Percentiles rank a stretch among this genome's conserved stretches.
Evolutionary conservation across 306 rosid species (phyloP).

Genomic region (Rubus parviflorus): DNA sequence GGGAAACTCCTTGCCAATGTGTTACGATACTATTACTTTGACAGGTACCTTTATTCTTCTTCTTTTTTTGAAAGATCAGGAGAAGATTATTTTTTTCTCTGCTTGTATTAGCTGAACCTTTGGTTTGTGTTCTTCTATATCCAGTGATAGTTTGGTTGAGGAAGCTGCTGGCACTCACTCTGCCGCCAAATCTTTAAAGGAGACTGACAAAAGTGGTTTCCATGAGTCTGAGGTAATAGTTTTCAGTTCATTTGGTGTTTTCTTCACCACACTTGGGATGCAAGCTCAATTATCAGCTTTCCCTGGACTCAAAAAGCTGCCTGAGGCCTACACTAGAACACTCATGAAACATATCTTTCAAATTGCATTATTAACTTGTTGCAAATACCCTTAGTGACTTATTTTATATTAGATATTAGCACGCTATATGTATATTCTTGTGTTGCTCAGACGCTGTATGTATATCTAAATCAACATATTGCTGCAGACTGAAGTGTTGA

Average conservation of each 20-base stretch:
- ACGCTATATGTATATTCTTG: neutral
- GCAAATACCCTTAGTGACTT: neutral
- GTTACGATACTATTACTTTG: constrained; percentile 84
- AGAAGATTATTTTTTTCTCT: constrained; percentile 5
- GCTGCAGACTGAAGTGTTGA: constrained; percentile 93
- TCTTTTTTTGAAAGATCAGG: constrained; percentile 9
- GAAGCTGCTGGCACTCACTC: constrained; percentile 75
- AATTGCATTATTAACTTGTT: neutral
- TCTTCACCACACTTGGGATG: constrained; percentile 16
- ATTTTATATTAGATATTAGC: too few relatives aligned
- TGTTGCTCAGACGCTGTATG: neutral
- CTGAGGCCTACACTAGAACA: neutral
- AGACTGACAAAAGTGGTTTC: constrained; percentile 60
- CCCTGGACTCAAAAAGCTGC: neutral
- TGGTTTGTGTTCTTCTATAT: constrained; percentile 30
- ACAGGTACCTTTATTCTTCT: constrained; percentile 53
- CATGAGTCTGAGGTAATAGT: constrained; percentile 63
- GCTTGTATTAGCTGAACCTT: constrained; percentile 20
- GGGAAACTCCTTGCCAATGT: constrained; percentile 75
- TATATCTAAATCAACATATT: constrained; percentile 32
- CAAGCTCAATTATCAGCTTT: neutral
- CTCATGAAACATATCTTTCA: neutral
- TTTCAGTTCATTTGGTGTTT: constrained; percentile 14
- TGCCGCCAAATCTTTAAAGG: constrained; percentile 53
- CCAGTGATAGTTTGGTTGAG: constrained; percentile 75